These are phyloP conservation scores for Euphrasia arctica DNA, from an alignment of 305 asterid genomes.

Conservation along the genomic window DNA sequence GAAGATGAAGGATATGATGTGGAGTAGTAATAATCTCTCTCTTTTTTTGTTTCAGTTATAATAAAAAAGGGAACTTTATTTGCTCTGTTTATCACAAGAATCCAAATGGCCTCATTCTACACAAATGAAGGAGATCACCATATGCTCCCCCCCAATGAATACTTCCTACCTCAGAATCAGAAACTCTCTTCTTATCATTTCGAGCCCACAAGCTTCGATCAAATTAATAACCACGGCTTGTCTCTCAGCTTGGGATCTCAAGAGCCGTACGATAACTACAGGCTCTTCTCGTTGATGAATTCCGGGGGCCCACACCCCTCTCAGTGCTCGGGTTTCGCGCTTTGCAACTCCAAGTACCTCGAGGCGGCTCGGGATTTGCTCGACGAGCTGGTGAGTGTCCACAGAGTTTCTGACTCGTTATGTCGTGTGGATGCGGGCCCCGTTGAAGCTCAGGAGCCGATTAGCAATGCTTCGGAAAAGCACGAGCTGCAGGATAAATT, in stretches of 20 bases:
- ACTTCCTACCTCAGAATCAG: slow-evolving; percentile 31
- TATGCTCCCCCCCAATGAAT: slow-evolving; percentile 43
- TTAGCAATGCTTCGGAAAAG: too few species aligned
- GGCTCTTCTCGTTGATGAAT: slow-evolving; percentile 37
- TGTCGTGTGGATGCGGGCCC: not conserved
- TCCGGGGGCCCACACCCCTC: slow-evolving; percentile 11
- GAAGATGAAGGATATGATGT: too few species aligned
- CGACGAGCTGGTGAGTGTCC: slow-evolving; percentile 56
- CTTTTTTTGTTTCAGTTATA: too few species aligned
- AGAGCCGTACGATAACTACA: slow-evolving; percentile 34
- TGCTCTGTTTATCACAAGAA: not conserved
- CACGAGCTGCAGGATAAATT: slow-evolving; percentile 54
- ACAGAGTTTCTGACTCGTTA: slow-evolving; percentile 26
- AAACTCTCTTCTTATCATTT: slow-evolving; percentile 36
- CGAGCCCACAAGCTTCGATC: slow-evolving; percentile 36
- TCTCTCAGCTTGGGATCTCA: slow-evolving; percentile 73
- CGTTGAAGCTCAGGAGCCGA: slow-evolving; percentile 32
- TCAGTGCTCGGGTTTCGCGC: slow-evolving; percentile 17
- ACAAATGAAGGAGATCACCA: slow-evolving; percentile 49
- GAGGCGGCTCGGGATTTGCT: slow-evolving; percentile 63
- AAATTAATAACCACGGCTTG: slow-evolving; percentile 45
- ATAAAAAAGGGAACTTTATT: too few species aligned
- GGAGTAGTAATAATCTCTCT: too few species aligned
- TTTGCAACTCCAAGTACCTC: slow-evolving; percentile 50
- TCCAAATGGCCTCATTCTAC: slow-evolving; percentile 58